These are phyloP conservation scores for Dothideomycetes sp. DNA, from an alignment of 2,329 filamentous ascomycete species.

Conservation along the genomic window DNA sequence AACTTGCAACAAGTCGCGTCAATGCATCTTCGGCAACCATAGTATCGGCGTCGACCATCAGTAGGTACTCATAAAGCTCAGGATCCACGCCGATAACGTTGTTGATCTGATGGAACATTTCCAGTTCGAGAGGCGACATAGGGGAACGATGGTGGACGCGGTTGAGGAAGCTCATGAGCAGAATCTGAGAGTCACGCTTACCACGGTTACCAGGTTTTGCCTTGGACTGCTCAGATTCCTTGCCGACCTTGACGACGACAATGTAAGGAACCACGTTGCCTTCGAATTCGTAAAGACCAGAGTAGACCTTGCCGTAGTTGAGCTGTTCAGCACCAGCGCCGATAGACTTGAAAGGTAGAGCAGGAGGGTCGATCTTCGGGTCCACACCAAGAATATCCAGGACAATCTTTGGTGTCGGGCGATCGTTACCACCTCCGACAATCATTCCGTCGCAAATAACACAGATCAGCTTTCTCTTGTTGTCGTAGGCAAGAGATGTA, in stretches of 20 bases:
- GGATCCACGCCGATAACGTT: conserved; percentile 98
- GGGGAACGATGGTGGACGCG: conserved; percentile 87
- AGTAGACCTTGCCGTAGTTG: conserved; percentile 98
- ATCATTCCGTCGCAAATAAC: conserved; percentile 97
- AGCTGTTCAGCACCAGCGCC: conserved; percentile 83
- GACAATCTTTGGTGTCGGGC: conserved; percentile 94
- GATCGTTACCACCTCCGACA: conserved; percentile 89
- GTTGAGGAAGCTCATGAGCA: conserved; percentile 96
- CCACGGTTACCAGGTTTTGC: conserved; percentile 94
- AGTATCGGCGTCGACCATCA: conserved; percentile 98
- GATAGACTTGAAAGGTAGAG: conserved; percentile 87
- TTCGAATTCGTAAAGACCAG: conserved; percentile 92
- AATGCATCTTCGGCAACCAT: conserved; percentile 85
- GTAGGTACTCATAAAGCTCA: conserved; percentile 89
- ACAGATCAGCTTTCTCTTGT: conserved; percentile 93
- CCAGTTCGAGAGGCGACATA: conserved; percentile 92
- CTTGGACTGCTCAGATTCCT: conserved; percentile 85
- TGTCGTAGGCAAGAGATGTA: conserved; percentile 91
- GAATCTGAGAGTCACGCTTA: conserved; percentile 94
- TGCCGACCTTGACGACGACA: conserved; percentile 93
- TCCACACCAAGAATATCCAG: conserved; percentile 95
- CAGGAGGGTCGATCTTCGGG: conserved; percentile 89
- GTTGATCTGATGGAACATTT: conserved; percentile 99
- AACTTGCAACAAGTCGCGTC: conserved; percentile 85
- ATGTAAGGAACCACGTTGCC: conserved; percentile 96